phyloP scores from a whole-genome alignment of 345 rosid genomes.

The Turnera subulata region DNA sequence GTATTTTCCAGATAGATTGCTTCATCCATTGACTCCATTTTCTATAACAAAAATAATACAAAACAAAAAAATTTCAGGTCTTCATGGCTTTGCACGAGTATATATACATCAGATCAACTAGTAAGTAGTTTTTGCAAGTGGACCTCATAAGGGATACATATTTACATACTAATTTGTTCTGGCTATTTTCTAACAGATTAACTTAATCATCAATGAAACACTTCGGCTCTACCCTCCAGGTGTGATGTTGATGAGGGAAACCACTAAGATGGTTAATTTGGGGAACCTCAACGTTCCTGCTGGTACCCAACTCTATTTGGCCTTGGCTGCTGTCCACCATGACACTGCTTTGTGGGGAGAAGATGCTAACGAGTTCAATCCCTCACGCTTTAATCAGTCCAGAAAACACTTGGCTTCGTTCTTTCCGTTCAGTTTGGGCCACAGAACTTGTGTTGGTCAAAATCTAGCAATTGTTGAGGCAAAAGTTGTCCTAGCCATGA shows the following conservation, averaged over 20 bases:
- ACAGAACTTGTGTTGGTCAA: slow-evolving; percentile 21
- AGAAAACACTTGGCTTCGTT: slow-evolving; percentile 18
- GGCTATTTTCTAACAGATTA: slow-evolving; percentile 37
- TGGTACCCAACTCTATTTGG: slow-evolving; percentile 50
- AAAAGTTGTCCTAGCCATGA: slow-evolving; percentile 52
- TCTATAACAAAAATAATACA: no score
- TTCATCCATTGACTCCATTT: no score
- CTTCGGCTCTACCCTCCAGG: slow-evolving; percentile 75
- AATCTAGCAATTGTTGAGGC: slow-evolving; percentile 22
- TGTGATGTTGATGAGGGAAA: slow-evolving; percentile 44
- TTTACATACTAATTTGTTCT: neutral
- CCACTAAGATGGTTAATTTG: slow-evolving; percentile 37
- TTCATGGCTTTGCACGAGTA: no score
- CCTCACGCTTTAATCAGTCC: slow-evolving; percentile 16
- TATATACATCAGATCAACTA: no score
- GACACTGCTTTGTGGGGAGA: slow-evolving; percentile 66
- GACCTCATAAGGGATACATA: no score
- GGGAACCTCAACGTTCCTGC: slow-evolving; percentile 62
- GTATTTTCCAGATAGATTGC: no score
- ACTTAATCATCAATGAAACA: slow-evolving; percentile 63
- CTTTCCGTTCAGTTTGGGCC: slow-evolving; percentile 21
- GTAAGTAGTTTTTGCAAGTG: no score
- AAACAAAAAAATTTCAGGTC: no score
- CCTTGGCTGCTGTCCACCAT: slow-evolving; percentile 50
- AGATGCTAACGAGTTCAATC: slow-evolving; percentile 44